Base-by-base conservation (phyloP, 2,329 filamentous ascomycete genomes). In the Zasmidium citrigriseum region DNA sequence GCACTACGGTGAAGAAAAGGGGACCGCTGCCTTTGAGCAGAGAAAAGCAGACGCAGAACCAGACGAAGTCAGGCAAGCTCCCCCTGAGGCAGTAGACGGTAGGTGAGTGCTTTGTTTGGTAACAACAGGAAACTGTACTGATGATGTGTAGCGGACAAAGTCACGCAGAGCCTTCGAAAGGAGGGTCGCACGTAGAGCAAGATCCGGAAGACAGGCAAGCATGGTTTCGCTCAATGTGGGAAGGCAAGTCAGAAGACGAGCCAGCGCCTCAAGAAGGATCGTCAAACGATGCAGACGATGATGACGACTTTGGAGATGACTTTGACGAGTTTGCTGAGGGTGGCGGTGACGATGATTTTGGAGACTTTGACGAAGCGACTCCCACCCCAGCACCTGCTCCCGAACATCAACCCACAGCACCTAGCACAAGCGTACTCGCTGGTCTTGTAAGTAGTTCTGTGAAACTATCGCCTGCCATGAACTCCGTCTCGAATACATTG, bases 221-320 rank as follows among this genome's bases (percentile, higher is more conserved):
- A 5, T 72, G 69, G 68, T 70, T 72, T 48, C 55, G 67, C 18
- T 66, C 63, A 3, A 71, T 72, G 70, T 72, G 70, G 70, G 67
- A 70, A 47, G 64, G 60, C 9, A 58, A 65, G 41, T 27, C 58
- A 44, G 46, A 65, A 29, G 62, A 63, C 50, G 52, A 65, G 18
- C 46, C 48, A 21, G 51, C 52, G 46, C 58, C 63, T 46, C 55
- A 55, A 41, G 47, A 52, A 48, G 47, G 58, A 21, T 47, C 52
- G 49, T 47, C 25, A 50, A 59, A 59, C 41, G 54, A 63, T 46
- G 80, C 76, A 18, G 73, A 74, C 53, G 88, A 90, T 68, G 91
- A 91, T 74, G 87, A 89, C 70, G 89, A 88, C 65, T 85, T 86
- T 72, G 84, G 83, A 53, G 86, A 86, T 62, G 87, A 90, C 68